Base-by-base conservation (phyloP, 1,284 basidiomycete genomes). In the Leucoagaricus sp. region DNA sequence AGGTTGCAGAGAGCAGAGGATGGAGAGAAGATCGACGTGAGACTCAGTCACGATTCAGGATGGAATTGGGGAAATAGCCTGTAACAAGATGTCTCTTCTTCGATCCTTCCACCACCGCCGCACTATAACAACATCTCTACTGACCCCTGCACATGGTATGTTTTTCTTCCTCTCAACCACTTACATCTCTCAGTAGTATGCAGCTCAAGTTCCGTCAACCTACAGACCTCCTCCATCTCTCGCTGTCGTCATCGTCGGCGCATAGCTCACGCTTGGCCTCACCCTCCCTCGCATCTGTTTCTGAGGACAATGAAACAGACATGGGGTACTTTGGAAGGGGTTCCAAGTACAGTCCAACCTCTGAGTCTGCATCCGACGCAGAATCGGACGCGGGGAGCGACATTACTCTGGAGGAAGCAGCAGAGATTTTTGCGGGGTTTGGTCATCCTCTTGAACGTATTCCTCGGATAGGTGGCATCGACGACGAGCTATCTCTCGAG, bases 391-490 rank as follows among this genome's bases (percentile, higher is more conserved):
- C 40, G 34, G 58, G 53, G 1, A 65, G 63, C 34, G 66, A 67
- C 36, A 63, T 64, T 0, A 66, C 66, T 21, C 58, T 64, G 10
- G 65, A 66, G 34, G 64, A 65, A 26, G 36, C 41, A n/a, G 63
- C 38, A n/a, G 63, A 64, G 13, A 48, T 45, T 12, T 40, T 46
- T 31, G 17, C 34, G 7, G 31, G 56, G 15, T 64, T 68, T 49
- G 65, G 64, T 13, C 58, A 64, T 31, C 63, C 63, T 8, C 53
- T 69, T 3, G 60, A 65, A 49, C 64, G 67, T 19, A 65, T 69
- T 59, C 64, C 63, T 5, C 59, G 65, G 21, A 23, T 50, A 9
- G 60, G 54, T 44, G 61, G 61, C 40, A 59, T 58, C 17, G 60
- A 63, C 51, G 59, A 58, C 57, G 60, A 61, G 8, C 25, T 61